Evolutionary conservation across 345 rosid species (phyloP).

Genomic region (Lumnitzera littorea): DNA sequence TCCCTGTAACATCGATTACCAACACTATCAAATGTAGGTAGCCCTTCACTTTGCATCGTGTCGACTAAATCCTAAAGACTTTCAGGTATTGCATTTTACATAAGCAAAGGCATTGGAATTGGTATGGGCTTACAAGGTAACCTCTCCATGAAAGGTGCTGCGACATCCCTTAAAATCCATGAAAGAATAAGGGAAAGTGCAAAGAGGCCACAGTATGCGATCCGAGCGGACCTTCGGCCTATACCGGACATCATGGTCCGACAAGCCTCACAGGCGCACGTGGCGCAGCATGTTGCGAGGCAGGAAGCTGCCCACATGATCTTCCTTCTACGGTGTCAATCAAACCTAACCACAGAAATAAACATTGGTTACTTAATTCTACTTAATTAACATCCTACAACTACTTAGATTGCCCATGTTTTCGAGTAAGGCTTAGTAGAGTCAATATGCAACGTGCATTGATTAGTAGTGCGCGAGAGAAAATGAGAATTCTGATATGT

Average conservation of each 20-base stretch:
- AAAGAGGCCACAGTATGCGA: constrained; percentile 96
- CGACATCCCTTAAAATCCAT: constrained; percentile 95
- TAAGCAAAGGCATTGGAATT: neutral
- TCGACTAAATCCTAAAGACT: too few species aligned
- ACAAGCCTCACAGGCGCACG: constrained; percentile 96
- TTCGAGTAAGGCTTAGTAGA: too few species aligned
- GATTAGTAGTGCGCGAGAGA: too few species aligned
- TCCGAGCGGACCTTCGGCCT: constrained; percentile 92
- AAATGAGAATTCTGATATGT: too few species aligned
- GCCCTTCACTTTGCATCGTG: too few species aligned
- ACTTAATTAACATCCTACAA: too few species aligned
- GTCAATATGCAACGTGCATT: too few species aligned
- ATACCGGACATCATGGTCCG: constrained; percentile 83
- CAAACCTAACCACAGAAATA: too few species aligned
- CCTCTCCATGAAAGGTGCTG: constrained; percentile 98
- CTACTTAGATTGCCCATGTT: too few species aligned
- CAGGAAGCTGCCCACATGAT: constrained; percentile 99
- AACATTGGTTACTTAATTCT: too few species aligned
- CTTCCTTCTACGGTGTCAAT: neutral
- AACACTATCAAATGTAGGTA: too few species aligned
- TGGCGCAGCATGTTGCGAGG: constrained; percentile 96
- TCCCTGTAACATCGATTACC: constrained; percentile 48
- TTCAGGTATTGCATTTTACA: too few species aligned
- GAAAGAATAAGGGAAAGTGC: constrained; percentile 85
- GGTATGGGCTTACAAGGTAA: constrained; percentile 67